Base-by-base conservation (phyloP, 352 stramenopile species). In the Aphanomyces astaci region DNA sequence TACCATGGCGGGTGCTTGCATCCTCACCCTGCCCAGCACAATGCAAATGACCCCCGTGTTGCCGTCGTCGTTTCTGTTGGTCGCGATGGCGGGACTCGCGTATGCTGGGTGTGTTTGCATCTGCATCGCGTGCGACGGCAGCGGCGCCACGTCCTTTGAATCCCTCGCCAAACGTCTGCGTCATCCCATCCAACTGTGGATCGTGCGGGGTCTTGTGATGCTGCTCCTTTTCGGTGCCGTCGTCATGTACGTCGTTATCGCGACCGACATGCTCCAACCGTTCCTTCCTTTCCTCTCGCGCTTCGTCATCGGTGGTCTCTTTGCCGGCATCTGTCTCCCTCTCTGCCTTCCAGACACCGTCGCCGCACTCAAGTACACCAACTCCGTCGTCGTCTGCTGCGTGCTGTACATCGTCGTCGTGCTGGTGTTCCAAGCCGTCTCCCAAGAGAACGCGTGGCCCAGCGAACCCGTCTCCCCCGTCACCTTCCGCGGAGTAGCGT, bases 231-330 rank as follows among this genome's bases (percentile, higher is more conserved):
- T 94, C 56, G 85, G 85, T 60, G 81, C 83, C 25, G 77, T 90
- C 33, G 78, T 94, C 43, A 90, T 78, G 75, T 91, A 92, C 75
- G 90, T 88, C 71, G 81, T 94, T 13, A 90, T 94, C 71, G 79
- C 80, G 27, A 92, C 90, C 80, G 85, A 94, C 63, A 75, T 94
- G 32, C 87, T 94, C 54, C 79, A 89, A 74, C 83, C 85, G 24
- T 94, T 94, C 36, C 60, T 66, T 48, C 73, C 72, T 32, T 48
- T 81, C 39, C 71, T 94, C 54, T 82, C 80, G 54, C 83, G 85
- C 64, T 79, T 70, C 39, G 78, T 75, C 27, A 82, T 92, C 68
- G 82, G 83, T 2, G 70, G 81, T 24, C 63, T 88, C 51, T 92
- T 91, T 66, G 78, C 80, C 46, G 68, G 88, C 62, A 33, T 90